Percentiles rank a stretch among this genome's conserved stretches.
Evolutionary conservation across 371 early-diverging fungal genomes (phyloP).

Genomic region (Syncephalastrum monosporum): DNA sequence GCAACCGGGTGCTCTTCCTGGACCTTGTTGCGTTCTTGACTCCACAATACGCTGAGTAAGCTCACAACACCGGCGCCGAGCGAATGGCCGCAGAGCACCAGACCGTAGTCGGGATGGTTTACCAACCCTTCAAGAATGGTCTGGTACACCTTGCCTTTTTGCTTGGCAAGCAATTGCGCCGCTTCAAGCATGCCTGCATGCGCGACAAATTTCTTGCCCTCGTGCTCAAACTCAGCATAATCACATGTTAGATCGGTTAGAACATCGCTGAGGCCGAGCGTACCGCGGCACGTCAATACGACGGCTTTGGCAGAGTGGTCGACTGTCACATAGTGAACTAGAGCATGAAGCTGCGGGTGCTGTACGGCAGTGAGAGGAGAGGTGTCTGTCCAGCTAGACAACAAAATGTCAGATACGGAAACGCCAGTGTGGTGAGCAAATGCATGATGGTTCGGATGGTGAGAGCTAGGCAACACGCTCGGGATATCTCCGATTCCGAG

Average conservation of each 20-base stretch:
- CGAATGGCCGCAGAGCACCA: conserved; percentile 80
- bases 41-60: conserved; percentile 71
- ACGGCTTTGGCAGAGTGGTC: conserved; percentile 76
- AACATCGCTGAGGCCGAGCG: conserved; percentile 83
- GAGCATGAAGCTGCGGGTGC: conserved; percentile 66
- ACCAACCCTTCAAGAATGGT: conserved; percentile 64
- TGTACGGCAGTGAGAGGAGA: conserved; percentile 24
- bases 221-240: conserved; percentile 58
- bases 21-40: conserved; percentile 40
- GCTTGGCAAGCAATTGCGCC: conserved; percentile 64
- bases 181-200: conserved; percentile 82
- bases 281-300: conserved; percentile 88
- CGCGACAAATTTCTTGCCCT: conserved; percentile 46
- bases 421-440: conserved; percentile 72
- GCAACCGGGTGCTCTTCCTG: conserved; percentile 5
- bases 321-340: conserved; percentile 82
- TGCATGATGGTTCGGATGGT: conserved; percentile 68
- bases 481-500: conserved; percentile 73
- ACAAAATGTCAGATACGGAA: conserved; percentile 62
- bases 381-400: conserved; percentile 61
- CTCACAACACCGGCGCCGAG: conserved; percentile 81
- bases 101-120: conserved; percentile 68
- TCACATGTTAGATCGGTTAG: conserved; percentile 85
- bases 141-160: conserved; percentile 65
- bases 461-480: conserved; percentile 41